Evolutionary conservation across 2,329 filamentous ascomycete genomes (phyloP), one percentile per base, ranked within the genome.

Genomic region (Alternaria tenuissima): DNA sequence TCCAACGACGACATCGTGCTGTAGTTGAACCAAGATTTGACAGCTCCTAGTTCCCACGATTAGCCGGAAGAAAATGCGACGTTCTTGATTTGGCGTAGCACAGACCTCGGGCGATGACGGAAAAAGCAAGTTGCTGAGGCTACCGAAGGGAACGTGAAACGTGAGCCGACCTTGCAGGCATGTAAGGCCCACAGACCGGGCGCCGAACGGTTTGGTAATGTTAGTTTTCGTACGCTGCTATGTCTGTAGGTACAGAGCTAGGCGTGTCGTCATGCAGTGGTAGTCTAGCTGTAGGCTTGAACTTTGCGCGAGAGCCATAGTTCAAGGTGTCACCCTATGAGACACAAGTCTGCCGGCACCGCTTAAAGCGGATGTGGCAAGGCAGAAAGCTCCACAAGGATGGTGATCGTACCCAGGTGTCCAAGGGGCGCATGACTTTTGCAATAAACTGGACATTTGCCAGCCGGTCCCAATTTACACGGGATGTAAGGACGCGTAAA

Each of bases 381-480:
- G 39, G 41, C 14, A 52, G 34, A 54, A 56, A 52, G 44, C 57
- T 51, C 48, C 55, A 55, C 59, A 55, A 47, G 64, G 55, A 59
- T 59, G 61, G 20, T 55, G 48, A 64, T 63, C 52, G 47, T 61
- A 49, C 49, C 43, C 36, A 55, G 63, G 54, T 61, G 52, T 52
- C 43, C 36, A 55, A 63, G 56, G 55, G 49, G 65, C 44, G 47
- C 44, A 56, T 62, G 59, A 58, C 47, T 51, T 63, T 61, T 55
- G 61, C 57, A 62, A 68, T 58, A 53, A 64, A 59, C 54, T 43
- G 26, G 61, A 59, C 32, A n/a, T 43, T 57, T 57, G 47, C 53
- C 52, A 64, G 58, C 55, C 59, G 64, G 66, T 57, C 51, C 53
- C 56, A 64, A 53, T 62, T 63, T 66, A 52, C 30, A 52, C 30